Conservation (phyloP, 148 eudicot species). For the Mesembryanthemum crystallinum region DNA sequence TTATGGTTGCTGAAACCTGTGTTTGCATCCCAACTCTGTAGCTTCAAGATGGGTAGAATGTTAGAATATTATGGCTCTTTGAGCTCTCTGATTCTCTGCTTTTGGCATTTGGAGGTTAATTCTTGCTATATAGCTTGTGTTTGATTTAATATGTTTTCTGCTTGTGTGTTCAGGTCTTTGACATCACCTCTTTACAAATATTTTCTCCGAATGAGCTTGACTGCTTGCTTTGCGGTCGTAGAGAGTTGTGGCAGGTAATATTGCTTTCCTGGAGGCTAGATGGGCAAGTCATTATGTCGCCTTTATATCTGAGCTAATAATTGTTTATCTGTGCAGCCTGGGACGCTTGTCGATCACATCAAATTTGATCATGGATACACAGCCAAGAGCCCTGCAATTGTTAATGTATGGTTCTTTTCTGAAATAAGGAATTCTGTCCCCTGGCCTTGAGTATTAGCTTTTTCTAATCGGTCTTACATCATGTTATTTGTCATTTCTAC, state of each 20-base stretch:
- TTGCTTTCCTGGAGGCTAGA: conserved; percentile 2
- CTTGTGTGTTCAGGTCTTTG: conserved; percentile 65
- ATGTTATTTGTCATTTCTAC: not conserved
- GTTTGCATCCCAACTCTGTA: not conserved
- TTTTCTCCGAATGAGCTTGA: conserved; percentile 90
- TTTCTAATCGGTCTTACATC: not conserved
- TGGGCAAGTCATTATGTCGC: not conserved
- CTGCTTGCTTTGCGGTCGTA: conserved; percentile 89
- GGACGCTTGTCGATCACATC: conserved; percentile 80
- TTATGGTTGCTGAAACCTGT: not conserved
- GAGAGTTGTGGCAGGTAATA: conserved; percentile 95
- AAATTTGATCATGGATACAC: conserved; percentile 99
- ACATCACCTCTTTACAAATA: conserved; percentile 76
- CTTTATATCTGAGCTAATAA: conserved; percentile 7
- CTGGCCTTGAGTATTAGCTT: not conserved
- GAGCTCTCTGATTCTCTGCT: not conserved
- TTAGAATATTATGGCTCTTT: not conserved
- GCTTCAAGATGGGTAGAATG: not conserved
- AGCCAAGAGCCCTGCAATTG: conserved; percentile 88
- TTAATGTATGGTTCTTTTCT: conserved; percentile 44
- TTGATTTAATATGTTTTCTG: not conserved
- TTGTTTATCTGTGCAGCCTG: conserved; percentile 60
- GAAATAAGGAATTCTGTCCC: not conserved
- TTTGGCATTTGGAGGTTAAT: not conserved
- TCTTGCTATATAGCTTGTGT: not conserved